Percentiles rank a stretch among this genome's conserved stretches.
Evolutionary conservation across 2,329 filamentous ascomycete species (phyloP).

Genomic region (Stachybotrys echinatus): DNA sequence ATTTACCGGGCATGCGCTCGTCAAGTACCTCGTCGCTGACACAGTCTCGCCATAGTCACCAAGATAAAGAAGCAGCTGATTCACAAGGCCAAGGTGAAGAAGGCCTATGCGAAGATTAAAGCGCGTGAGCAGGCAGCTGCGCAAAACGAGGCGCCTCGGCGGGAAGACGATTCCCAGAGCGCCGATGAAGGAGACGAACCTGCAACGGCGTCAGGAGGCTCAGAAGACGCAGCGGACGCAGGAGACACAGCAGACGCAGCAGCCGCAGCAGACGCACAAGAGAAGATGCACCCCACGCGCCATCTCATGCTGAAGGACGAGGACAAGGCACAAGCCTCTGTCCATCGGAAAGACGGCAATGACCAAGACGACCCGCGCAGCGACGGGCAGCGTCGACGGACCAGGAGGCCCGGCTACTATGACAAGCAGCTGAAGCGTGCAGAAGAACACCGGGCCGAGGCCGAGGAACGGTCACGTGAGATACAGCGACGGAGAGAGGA

Average conservation of each 20-base stretch:
- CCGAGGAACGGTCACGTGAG: slow-evolving; percentile 37
- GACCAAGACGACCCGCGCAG: slow-evolving; percentile 8
- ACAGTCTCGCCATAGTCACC: slow-evolving; percentile 52
- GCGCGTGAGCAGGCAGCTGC: slow-evolving; percentile 32
- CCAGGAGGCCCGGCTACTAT: slow-evolving; percentile 51
- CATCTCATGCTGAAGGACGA: slow-evolving; percentile 35
- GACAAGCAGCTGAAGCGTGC: slow-evolving; percentile 54
- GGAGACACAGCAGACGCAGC: slow-evolving; percentile 11
- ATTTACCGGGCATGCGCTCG: background rate
- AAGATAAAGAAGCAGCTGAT: slow-evolving; percentile 89
- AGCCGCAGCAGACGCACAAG: slow-evolving; percentile 9
- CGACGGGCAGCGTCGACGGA: slow-evolving; percentile 28
- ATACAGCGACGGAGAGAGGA: slow-evolving; percentile 50
- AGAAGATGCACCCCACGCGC: slow-evolving; percentile 29
- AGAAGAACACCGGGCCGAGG: slow-evolving; percentile 35
- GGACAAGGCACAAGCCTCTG: slow-evolving; percentile 25
- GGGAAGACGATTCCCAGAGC: slow-evolving; percentile 9
- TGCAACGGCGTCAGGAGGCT: background rate
- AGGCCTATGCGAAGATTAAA: slow-evolving; percentile 85
- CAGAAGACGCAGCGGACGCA: slow-evolving; percentile 9
- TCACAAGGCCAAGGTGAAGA: slow-evolving; percentile 88
- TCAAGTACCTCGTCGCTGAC: background rate
- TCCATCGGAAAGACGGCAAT: slow-evolving; percentile 4
- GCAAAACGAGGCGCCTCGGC: background rate
- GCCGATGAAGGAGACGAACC: slow-evolving; percentile 13